These are phyloP conservation scores for Asterochloris sp. DNA, from an alignment of 139 green algal species.

Conservation along the genomic window DNA sequence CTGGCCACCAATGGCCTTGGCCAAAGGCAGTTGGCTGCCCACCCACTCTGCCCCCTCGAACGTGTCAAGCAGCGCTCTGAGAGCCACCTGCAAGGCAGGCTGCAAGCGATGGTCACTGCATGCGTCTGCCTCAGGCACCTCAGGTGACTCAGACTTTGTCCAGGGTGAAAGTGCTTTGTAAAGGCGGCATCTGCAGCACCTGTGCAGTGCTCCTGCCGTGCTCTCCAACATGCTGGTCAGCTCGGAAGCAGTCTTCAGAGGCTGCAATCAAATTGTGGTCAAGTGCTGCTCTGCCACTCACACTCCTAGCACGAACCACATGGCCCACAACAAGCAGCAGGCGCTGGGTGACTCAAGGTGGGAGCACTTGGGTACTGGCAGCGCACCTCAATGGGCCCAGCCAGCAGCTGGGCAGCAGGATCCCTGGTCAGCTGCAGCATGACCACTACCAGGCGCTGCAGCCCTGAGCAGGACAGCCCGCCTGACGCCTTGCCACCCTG, in stretches of 20 bases:
- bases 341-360: neutral
- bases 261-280: neutral
- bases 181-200: neutral
- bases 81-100: conserved; percentile 7
- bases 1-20: neutral
- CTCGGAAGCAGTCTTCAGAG: neutral
- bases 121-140: neutral
- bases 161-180: no score
- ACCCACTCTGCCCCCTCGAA: conserved; percentile 6
- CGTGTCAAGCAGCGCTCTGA: neutral
- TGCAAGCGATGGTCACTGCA: neutral
- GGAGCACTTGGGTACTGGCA: neutral
- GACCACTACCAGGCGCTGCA: conserved; percentile 6
- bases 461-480: neutral
- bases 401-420: conserved; percentile 1
- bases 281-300: no score
- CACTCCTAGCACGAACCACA: neutral
- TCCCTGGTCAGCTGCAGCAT: conserved; percentile 20
- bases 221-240: neutral
- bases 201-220: neutral
- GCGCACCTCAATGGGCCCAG: conserved; percentile 14
- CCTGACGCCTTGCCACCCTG: neutral
- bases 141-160: neutral
- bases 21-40: neutral
- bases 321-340: neutral